A percentile compares a stretch with the other conserved stretches of the same genome.
Evolutionary conservation across 2,329 filamentous ascomycete species (phyloP).

Genomic region (Trichoderma simmonsii): DNA sequence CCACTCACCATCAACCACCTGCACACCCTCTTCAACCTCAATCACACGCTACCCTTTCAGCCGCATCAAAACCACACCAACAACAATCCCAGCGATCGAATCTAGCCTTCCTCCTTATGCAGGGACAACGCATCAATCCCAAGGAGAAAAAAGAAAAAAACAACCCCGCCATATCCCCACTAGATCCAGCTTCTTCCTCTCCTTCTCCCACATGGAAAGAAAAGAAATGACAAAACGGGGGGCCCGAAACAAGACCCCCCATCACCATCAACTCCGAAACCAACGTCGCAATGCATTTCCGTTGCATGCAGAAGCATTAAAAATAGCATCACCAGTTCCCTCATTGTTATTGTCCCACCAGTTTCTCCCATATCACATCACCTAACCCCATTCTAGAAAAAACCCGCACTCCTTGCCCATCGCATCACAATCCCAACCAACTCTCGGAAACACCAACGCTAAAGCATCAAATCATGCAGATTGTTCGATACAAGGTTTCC

Average conservation of each 20-base stretch:
- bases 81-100: not conserved
- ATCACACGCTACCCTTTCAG: not conserved
- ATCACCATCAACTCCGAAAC: not conserved
- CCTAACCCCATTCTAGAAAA: not conserved
- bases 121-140: not conserved
- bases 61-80: not conserved
- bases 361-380: not conserved
- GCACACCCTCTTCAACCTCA: not conserved
- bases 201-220: not conserved
- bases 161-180: not conserved
- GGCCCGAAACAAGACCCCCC: not conserved
- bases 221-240: not conserved
- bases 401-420: not conserved
- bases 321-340: not conserved
- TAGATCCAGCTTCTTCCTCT: not conserved
- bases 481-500: not conserved
- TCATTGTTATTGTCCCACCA: not conserved
- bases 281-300: not conserved
- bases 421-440: not conserved
- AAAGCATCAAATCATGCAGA: not conserved
- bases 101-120: not conserved
- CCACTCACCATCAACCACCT: not conserved
- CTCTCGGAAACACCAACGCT: not conserved
- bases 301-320: not conserved
- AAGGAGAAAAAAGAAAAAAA: not conserved